Evolutionary conservation across 2,329 filamentous ascomycete species (phyloP).

Genomic region (Hirsutella rhossiliensis): DNA sequence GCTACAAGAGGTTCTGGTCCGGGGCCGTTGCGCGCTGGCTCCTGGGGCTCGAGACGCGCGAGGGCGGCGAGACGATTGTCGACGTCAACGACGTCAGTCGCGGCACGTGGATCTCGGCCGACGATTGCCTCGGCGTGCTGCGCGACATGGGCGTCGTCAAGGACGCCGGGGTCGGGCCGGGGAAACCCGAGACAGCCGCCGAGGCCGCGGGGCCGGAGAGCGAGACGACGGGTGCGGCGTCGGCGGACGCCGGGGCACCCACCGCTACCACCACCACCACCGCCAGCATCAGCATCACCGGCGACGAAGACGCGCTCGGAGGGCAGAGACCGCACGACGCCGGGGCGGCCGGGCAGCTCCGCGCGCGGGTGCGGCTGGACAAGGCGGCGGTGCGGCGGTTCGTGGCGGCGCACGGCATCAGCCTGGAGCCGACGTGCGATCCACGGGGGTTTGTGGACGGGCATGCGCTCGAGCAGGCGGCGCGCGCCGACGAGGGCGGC

Average conservation of each 20-base stretch:
- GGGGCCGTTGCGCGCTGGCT: conserved; percentile 69
- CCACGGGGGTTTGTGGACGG: conserved; percentile 62
- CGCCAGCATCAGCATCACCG: too few species aligned
- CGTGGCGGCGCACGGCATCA: conserved; percentile 50
- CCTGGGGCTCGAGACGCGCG: conserved; percentile 24
- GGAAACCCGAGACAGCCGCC: conserved; percentile 17
- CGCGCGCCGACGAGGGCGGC: background rate
- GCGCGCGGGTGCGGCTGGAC: conserved; percentile 38
- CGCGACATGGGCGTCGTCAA: conserved; percentile 67
- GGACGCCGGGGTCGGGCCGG: conserved; percentile 30
- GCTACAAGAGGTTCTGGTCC: conserved; percentile 79
- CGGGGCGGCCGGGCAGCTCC: conserved; percentile 16
- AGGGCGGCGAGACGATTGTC: conserved; percentile 29
- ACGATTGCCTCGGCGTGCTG: conserved; percentile 70
- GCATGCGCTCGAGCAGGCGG: conserved; percentile 30
- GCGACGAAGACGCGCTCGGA: background rate
- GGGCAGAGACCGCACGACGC: background rate
- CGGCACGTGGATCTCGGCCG: conserved; percentile 71
- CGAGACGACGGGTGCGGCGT: background rate
- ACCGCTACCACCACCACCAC: too few species aligned
- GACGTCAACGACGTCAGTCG: conserved; percentile 61
- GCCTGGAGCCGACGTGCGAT: conserved; percentile 55
- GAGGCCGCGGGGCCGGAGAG: conserved; percentile 16
- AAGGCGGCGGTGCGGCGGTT: conserved; percentile 51
- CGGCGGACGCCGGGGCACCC: background rate